These are phyloP conservation scores for Sporothrix mexicana DNA, from an alignment of 2,329 filamentous ascomycete species.

Conservation along the genomic window DNA sequence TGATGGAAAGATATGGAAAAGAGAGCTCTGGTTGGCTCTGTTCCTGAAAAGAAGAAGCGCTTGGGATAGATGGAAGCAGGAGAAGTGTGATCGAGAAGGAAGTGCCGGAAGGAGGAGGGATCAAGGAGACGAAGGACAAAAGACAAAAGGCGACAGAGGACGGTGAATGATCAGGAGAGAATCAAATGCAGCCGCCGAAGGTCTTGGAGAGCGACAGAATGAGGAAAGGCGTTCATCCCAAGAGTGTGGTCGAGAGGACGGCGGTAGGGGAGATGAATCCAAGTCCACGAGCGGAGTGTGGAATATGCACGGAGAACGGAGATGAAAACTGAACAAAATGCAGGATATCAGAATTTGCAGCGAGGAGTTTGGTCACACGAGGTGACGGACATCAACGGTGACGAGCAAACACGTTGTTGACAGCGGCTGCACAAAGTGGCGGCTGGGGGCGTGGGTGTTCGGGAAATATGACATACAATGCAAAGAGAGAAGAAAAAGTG, in stretches of 20 bases:
- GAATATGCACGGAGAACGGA: background rate
- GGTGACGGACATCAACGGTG: conserved; percentile 13
- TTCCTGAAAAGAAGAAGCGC: background rate
- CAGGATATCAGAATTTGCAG: background rate
- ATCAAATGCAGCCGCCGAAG: conserved; percentile 28
- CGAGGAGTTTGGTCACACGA: background rate
- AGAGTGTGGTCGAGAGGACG: background rate
- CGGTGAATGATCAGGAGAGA: background rate
- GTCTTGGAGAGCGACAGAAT: background rate
- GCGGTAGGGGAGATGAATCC: conserved; percentile 16
- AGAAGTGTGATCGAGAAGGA: background rate
- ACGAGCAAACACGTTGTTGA: conserved; percentile 24
- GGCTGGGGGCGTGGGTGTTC: conserved; percentile 2
- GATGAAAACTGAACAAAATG: background rate
- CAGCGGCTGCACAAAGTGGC: conserved; percentile 16
- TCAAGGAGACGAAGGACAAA: conserved; percentile 10
- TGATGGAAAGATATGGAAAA: background rate
- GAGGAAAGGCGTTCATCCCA: conserved; percentile 17
- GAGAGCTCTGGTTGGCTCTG: conserved; percentile 29
- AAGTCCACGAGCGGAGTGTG: background rate
- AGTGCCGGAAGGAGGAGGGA: background rate
- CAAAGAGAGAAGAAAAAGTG: background rate
- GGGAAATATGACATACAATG: background rate
- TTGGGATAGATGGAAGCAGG: background rate
- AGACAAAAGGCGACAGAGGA: background rate